Evolutionary conservation across 768 basidiomycete genomes (phyloP), one percentile per base, ranked within the genome.

Genomic region (Boletus rufocinnamomeus): DNA sequence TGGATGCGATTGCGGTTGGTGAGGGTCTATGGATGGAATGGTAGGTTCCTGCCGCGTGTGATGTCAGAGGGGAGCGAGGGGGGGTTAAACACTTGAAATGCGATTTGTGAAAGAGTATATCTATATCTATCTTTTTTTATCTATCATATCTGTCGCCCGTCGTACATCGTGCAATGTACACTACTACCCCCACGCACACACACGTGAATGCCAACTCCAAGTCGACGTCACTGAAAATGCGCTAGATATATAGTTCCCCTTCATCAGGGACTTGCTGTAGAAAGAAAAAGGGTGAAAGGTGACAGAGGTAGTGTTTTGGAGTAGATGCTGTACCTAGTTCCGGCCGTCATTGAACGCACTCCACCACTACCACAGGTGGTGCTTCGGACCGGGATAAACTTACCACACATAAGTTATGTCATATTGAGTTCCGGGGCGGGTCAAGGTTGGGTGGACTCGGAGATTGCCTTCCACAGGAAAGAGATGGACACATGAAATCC

Each of bases 1-100:
- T 72, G 52, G 50, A 25, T 19, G 54, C 13, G 21, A 56, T 43
- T 41, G 40, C n/a, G 40, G 40, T 32, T 3, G 40, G n/a, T 41
- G 19, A n/a, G n/a, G 40, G 38, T 9, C 38, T n/a, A 40, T 19
- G 38, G 9, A 6, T 40, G 19, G 16, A 17, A 9, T 40, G 16
- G 19, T 40, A 19, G 38, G 19, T 17, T 40, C 32, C 8, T 9
- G 16, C 38, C 19, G 38, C 16, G 19, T 40, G 38, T 34, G 11
- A 34, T 13, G 2, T 17, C 7, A 30, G 30, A 9, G 30, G 30
- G n/a, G n/a, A n/a, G n/a, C n/a, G n/a, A 9, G 30, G 30, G 30
- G 30, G 3, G 30, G 27, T 27, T 9, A 2, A 28, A 28, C 1
- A 9, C 1, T 30, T 30, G 37, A 38, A 38, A 38, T 38, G 37